Conservation (phyloP, 495 filamentous ascomycete species). For the Neurospora sp. region DNA sequence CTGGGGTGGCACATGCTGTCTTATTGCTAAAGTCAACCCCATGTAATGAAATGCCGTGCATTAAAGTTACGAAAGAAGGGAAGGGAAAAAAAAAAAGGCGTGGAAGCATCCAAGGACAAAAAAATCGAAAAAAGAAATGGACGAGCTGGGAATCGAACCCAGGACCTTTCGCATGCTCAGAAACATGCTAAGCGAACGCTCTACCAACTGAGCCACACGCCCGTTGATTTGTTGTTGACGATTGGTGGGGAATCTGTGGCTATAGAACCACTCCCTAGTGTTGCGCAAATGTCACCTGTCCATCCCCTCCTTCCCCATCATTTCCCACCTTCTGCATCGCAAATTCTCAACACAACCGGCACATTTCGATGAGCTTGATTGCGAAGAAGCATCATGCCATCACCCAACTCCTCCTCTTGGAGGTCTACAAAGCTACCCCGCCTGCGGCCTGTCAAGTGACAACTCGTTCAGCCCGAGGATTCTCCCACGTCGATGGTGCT, state of each 20-base stretch:
- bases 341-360: background rate
- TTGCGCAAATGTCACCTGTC: background rate
- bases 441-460: background rate
- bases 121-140: background rate
- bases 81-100: background rate
- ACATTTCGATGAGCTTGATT: background rate
- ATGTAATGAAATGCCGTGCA: too few species aligned
- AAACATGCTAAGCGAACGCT: background rate
- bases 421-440: background rate
- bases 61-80: too few species aligned
- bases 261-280: background rate
- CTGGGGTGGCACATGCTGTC: background rate
- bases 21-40: too few species aligned
- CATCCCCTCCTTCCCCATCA: background rate
- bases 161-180: background rate
- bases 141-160: background rate
- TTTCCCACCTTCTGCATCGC: background rate
- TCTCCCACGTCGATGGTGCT: background rate
- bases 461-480: background rate
- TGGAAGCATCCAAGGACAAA: background rate
- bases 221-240: background rate
- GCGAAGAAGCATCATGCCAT: background rate
- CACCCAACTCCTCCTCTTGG: background rate
- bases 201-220: background rate
- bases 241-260: too few species aligned